Percentiles rank a stretch among this genome's conserved stretches.
Conservation (phyloP, 2,329 filamentous ascomycete genomes). For the Epichloe brachyelytri region DNA sequence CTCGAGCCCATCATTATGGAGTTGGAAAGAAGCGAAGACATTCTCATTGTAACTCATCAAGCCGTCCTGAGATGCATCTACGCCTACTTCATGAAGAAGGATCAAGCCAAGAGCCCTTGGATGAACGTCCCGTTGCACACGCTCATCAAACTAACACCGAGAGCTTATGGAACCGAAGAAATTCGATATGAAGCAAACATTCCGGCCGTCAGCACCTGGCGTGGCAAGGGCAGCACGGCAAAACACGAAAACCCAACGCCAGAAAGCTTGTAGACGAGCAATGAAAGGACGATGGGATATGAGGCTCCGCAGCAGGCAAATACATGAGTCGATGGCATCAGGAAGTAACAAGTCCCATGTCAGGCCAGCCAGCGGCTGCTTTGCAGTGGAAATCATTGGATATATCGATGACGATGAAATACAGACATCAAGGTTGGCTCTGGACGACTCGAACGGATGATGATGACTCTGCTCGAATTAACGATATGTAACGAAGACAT, state of each 20-base stretch:
- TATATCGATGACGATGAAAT: not conserved
- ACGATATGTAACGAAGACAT: not conserved
- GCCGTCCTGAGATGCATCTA: constrained; percentile 95
- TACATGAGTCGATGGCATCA: not conserved
- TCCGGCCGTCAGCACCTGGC: constrained; percentile 90
- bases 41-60: constrained; percentile 95
- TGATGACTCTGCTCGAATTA: not conserved
- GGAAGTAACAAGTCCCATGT: not conserved
- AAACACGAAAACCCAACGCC: constrained; percentile 60
- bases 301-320: not conserved
- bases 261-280: constrained; percentile 17
- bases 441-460: not conserved
- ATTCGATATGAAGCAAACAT: constrained; percentile 82
- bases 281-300: not conserved
- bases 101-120: constrained; percentile 88
- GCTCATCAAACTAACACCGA: constrained; percentile 88
- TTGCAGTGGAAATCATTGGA: not conserved
- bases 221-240: constrained; percentile 83
- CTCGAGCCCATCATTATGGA: constrained; percentile 99
- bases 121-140: constrained; percentile 97
- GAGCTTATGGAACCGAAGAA: constrained; percentile 87
- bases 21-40: constrained; percentile 87
- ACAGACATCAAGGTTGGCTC: no score
- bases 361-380: not conserved
- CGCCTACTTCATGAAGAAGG: constrained; percentile 96